These are phyloP conservation scores for Trypanosoma scelopori DNA, from an alignment of 208 protist genomes.

Conservation along the genomic window DNA sequence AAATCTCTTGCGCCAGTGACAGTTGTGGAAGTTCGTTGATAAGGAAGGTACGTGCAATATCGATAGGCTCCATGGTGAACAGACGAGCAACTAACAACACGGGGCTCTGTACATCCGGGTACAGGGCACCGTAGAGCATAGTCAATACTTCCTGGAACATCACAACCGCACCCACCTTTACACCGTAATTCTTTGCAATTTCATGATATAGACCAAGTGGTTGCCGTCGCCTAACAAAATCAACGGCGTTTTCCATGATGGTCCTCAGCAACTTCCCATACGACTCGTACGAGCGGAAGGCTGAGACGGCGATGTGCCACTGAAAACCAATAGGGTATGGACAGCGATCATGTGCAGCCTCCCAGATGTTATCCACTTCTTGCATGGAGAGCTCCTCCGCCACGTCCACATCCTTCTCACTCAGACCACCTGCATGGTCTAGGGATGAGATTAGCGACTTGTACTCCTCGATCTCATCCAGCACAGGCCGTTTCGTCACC, in stretches of 20 bases:
- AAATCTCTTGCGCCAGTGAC: slow-evolving; percentile 70
- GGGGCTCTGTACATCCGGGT: slow-evolving; percentile 55
- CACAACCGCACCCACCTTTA: slow-evolving; percentile 75
- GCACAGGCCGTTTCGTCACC: slow-evolving; percentile 61
- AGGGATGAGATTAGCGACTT: slow-evolving; percentile 36
- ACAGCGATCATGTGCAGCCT: slow-evolving; percentile 48
- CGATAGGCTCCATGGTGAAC: slow-evolving; percentile 74
- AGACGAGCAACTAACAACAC: slow-evolving; percentile 74
- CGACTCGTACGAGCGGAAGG: slow-evolving; percentile 66
- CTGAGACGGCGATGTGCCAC: slow-evolving; percentile 45
- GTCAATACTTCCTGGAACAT: slow-evolving; percentile 70
- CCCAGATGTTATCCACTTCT: slow-evolving; percentile 75
- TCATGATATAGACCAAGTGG: slow-evolving; percentile 62
- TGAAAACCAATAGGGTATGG: slow-evolving; percentile 49
- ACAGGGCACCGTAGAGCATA: slow-evolving; percentile 48
- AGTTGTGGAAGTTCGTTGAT: slow-evolving; percentile 39
- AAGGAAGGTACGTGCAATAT: slow-evolving; percentile 71
- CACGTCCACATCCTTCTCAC: slow-evolving; percentile 39
- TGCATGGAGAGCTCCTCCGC: slow-evolving; percentile 65
- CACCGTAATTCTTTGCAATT: slow-evolving; percentile 77
- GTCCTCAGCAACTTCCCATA: slow-evolving; percentile 62
- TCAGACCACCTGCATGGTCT: slow-evolving; percentile 37
- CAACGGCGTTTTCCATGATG: slow-evolving; percentile 67
- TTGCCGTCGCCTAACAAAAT: slow-evolving; percentile 45
- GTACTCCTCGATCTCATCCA: slow-evolving; percentile 77